Conservation (phyloP, 208 protist genomes). For the Trypanosoma platydactyli region DNA sequence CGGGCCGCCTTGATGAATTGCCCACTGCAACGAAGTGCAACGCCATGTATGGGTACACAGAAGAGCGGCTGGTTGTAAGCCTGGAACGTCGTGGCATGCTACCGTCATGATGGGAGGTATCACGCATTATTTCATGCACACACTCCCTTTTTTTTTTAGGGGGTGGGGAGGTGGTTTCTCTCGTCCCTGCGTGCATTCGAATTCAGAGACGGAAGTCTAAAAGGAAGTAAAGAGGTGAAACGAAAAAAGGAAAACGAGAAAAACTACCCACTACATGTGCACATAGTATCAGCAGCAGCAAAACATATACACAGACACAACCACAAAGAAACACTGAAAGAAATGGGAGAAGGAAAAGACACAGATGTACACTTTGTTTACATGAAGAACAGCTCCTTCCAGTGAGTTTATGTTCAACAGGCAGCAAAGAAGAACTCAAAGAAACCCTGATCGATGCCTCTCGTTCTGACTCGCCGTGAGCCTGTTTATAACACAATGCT, state of each 20-base stretch:
- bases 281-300: not conserved
- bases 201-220: not conserved
- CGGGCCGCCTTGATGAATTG: not conserved
- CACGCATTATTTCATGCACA: not conserved
- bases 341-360: slow-evolving; percentile 2
- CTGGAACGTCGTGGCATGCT: not conserved
- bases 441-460: slow-evolving; percentile 6
- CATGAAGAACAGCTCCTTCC: slow-evolving; percentile 7
- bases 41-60: slow-evolving; percentile 21
- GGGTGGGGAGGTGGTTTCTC: no score
- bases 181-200: not conserved
- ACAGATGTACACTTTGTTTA: slow-evolving; percentile 1
- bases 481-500: slow-evolving; percentile 59
- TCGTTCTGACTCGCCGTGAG: slow-evolving; percentile 37
- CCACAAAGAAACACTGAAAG: slow-evolving; percentile 19
- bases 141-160: not conserved
- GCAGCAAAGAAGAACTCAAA: not conserved
- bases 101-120: not conserved
- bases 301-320: slow-evolving; percentile 6
- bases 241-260: slow-evolving; percentile 14
- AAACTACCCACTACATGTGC: not conserved
- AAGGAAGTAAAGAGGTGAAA: slow-evolving; percentile 22
- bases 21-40: slow-evolving; percentile 10
- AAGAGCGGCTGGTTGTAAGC: slow-evolving; percentile 8
- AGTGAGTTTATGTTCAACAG: no score